These are phyloP conservation scores for Nothomitra cinnamomea DNA, from an alignment of 2,329 filamentous ascomycete genomes.

Conservation along the genomic window DNA sequence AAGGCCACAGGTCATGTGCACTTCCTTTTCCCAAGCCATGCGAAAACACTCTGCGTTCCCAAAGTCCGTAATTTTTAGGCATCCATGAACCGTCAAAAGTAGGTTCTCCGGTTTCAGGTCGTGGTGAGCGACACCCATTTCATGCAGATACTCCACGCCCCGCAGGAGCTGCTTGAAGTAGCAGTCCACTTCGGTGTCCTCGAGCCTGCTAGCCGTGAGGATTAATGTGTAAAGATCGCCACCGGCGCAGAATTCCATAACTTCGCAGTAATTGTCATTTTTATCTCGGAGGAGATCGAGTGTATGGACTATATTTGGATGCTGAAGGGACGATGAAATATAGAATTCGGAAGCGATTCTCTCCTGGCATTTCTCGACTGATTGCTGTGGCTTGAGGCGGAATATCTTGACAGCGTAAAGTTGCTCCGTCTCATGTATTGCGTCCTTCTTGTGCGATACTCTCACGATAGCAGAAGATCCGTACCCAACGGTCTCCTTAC, in stretches of 20 bases:
- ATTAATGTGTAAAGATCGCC: slow-evolving; percentile 92
- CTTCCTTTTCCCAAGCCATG: slow-evolving; percentile 98
- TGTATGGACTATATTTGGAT: slow-evolving; percentile 96
- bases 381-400: slow-evolving; percentile 81
- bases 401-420: slow-evolving; percentile 98
- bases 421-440: slow-evolving; percentile 65
- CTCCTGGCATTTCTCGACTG: slow-evolving; percentile 94
- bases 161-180: slow-evolving; percentile 99
- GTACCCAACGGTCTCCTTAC: slow-evolving; percentile 88
- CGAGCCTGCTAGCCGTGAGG: slow-evolving; percentile 77
- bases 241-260: slow-evolving; percentile 98
- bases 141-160: slow-evolving; percentile 96
- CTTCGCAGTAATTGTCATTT: slow-evolving; percentile 95
- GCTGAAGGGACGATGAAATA: slow-evolving; percentile 89
- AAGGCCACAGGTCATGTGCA: slow-evolving; percentile 93
- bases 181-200: slow-evolving; percentile 85
- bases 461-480: slow-evolving; percentile 95
- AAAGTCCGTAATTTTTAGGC: slow-evolving; percentile 95
- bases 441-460: slow-evolving; percentile 89
- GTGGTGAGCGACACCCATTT: slow-evolving; percentile 96
- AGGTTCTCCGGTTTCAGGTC: slow-evolving; percentile 96
- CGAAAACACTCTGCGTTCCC: slow-evolving; percentile 98
- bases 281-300: slow-evolving; percentile 88
- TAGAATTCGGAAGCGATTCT: slow-evolving; percentile 94
- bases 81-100: slow-evolving; percentile 78